Base-by-base conservation (phyloP, 2,329 filamentous ascomycete genomes). In the Paradendryphiella salina region DNA sequence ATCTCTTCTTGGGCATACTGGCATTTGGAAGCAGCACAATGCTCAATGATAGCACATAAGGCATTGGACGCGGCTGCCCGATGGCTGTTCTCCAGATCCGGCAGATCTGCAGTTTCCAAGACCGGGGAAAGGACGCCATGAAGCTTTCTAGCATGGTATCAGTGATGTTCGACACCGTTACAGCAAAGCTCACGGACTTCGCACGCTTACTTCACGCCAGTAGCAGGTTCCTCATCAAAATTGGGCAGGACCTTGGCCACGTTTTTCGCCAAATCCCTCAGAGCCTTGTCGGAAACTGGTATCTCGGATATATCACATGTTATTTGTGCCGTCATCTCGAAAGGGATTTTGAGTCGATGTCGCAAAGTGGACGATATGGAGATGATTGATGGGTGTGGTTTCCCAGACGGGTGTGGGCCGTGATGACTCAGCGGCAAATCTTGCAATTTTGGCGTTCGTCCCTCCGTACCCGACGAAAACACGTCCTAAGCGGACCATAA, bases 1-100 rank as follows among this genome's bases (percentile, higher is more conserved):
- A 77, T 53, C 3, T 69, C 44, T 17, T 64, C 49, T n/a, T 61
- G 61, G 7, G 70, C 63, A 35, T 64, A 54, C 1, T 63, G 56
- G 10, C 62, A 38, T 0, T 62, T 46, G 1, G 71, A 74, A 32
- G 66, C 61, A 40, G 70, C 60, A 40, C 70, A 74, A 47, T 67
- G 66, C 46, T 78, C 74, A 29, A 79, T 67, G 31, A 78, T 60
- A 5, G 74, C 72, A 54, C 76, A 79, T 9, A 79, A 51, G 4
- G 76, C 66, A 58, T 79, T 79, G 57, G 74, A 78, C 32, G 77
- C 76, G 35, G 76, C 76, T 4, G 77, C 76, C 42, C 75, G 69
- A 57, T 79, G 76, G 13, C 71, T 64, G 29, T 67, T 61, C 10
- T 61, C 57, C 9, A 73, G 48, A 13, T 73, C 65, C 14, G 62